A percentile compares a stretch with the other conserved stretches of the same genome.
These are phyloP conservation scores for Saturnispora silvae DNA, from an alignment of 805 yeast genomes.

Conservation along the genomic window DNA sequence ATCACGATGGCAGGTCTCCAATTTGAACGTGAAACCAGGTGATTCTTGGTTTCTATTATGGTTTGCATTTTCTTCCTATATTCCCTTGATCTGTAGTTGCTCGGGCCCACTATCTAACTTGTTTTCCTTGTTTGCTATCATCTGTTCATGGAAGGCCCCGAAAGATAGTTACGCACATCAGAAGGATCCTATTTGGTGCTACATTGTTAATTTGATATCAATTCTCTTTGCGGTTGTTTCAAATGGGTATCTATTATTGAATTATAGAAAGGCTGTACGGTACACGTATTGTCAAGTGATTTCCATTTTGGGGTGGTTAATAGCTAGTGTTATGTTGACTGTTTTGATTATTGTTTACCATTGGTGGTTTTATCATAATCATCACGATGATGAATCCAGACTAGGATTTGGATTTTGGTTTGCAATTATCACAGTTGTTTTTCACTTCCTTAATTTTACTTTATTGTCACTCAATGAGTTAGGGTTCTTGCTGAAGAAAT, in stretches of 20 bases:
- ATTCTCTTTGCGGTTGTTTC: constrained; percentile 57
- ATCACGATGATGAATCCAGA: constrained; percentile 13
- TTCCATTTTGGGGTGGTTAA: constrained; percentile 54
- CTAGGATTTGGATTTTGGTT: constrained; percentile 69
- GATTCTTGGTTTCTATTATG: constrained; percentile 32
- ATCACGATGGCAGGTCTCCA: constrained; percentile 23
- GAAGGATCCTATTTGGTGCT: constrained; percentile 27
- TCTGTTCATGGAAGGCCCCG: constrained; percentile 47
- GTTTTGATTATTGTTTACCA: constrained; percentile 32
- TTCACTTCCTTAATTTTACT: constrained; percentile 49
- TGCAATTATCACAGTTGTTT: constrained; percentile 52
- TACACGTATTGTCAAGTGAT: constrained; percentile 53
- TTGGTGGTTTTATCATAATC: constrained; percentile 14
- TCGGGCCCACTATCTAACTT: constrained; percentile 71
- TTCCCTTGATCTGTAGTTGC: constrained; percentile 71
- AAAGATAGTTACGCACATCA: constrained; percentile 4
- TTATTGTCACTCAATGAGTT: constrained; percentile 45
- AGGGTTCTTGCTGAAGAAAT: constrained; percentile 50
- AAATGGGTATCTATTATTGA: constrained; percentile 57
- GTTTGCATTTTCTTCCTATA: constrained; percentile 56
- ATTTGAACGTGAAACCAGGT: constrained; percentile 25
- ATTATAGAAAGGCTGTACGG: constrained; percentile 48
- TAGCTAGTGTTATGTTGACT: constrained; percentile 46
- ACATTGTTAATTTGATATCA: constrained; percentile 51
- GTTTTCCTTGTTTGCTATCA: constrained; percentile 60